Percentiles rank a stretch among this genome's conserved stretches.
Conservation (phyloP, 345 rosid genomes). For the Salix caprea region DNA sequence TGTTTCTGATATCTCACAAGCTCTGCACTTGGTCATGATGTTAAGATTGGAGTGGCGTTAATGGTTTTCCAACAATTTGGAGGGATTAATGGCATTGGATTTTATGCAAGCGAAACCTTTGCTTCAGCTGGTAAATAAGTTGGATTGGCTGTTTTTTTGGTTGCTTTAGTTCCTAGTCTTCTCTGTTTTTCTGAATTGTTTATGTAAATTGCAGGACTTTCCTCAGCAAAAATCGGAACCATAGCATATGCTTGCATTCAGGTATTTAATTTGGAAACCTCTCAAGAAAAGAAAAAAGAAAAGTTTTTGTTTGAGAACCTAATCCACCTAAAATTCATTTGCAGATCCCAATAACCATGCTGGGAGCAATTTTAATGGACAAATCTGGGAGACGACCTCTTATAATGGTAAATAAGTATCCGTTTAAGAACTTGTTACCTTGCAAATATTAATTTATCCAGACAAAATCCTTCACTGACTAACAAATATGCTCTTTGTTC, state of each 20-base stretch:
- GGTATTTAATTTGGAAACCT: slow-evolving; percentile 26
- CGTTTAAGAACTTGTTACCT: not conserved
- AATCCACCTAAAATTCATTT: slow-evolving; percentile 1
- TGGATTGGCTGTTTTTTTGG: not conserved
- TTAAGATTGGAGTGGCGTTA: slow-evolving; percentile 76
- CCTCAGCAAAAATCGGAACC: slow-evolving; percentile 69
- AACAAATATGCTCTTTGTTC: not conserved
- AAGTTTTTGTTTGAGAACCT: not conserved
- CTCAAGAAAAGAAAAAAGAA: not conserved
- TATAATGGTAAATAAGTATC: slow-evolving; percentile 52
- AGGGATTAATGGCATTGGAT: slow-evolving; percentile 78
- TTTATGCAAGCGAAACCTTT: slow-evolving; percentile 85
- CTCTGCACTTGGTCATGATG: not conserved
- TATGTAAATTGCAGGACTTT: slow-evolving; percentile 51
- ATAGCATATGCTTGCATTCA: slow-evolving; percentile 80
- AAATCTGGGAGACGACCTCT: slow-evolving; percentile 83
- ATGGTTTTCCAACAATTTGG: slow-evolving; percentile 85
- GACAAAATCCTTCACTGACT: not conserved
- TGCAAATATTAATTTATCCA: not conserved
- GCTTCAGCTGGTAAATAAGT: slow-evolving; percentile 64
- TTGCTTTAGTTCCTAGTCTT: not conserved
- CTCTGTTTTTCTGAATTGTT: not conserved
- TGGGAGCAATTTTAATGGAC: slow-evolving; percentile 77
- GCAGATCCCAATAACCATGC: slow-evolving; percentile 72
- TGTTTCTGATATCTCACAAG: not conserved